Base-by-base conservation (phyloP, 2,329 filamentous ascomycete genomes). In the Akanthomyces uredinophilus region DNA sequence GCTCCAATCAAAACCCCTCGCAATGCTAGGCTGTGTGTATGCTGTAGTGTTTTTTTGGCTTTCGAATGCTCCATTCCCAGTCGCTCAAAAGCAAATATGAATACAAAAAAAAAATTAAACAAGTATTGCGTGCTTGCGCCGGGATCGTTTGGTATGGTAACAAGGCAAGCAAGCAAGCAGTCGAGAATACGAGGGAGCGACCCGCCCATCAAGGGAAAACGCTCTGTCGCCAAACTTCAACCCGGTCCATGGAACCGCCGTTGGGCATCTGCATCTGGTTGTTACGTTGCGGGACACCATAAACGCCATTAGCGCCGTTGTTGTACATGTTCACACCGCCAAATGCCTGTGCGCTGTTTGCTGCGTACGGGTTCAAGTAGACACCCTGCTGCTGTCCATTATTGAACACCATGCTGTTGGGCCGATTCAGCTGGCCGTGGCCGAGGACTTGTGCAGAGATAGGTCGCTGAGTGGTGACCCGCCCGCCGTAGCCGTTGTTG, bases 401-500 rank as follows among this genome's bases (percentile, higher is more conserved):
- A 29, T 22, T 47, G 5, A 57, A 37, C 27, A 29, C 16, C 47
- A 52, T 62, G 68, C 49, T 69, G 67, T 62, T 70, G 13, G 67
- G 67, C 11, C 68, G 68, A 20, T 64, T 56, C 5, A 56, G 66
- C 18, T 66, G 64, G 35, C 66, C 64, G n/a, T 67, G 29, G 67
- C 62, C n/a, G 69, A 70, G 5, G 62, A 67, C 16, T 71, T 68
- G 10, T 18, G 55, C 32, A 24, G 37, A 46, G 2, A 63, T n/a
- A 70, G 63, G 24, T 67, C 70, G 5, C 68, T 67, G n/a, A 65
- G 69, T 7, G 70, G 69, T 18, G 63, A 60, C 6, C 66, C 70
- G 54, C 63, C 82, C 82, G 5, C 76, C 82, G 16, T 68, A 70
- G 1, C 81, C 81, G 58, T 84, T 81, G 66, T 86, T 85, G 68